Evolutionary conservation across 257 asterid species (phyloP), one percentile per base, ranked within the genome.

Genomic region (Lithospermum erythrorhizon): DNA sequence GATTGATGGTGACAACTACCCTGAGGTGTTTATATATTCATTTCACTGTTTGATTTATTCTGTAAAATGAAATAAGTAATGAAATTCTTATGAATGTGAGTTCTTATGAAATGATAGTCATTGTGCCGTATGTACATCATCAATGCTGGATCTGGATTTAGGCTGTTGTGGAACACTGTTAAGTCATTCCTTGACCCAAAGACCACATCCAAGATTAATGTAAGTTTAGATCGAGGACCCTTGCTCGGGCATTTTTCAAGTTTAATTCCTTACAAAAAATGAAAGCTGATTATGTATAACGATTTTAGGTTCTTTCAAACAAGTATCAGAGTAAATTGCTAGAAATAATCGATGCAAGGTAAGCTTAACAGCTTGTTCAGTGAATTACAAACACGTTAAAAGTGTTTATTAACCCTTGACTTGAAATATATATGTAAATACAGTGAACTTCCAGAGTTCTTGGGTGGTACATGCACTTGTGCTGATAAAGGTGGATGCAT

Each of bases 111-210:
- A 14, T 52, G 65, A 30, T 76, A 87, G 95, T 79, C 87, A 11
- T 75, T 87, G 54, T 78, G 70, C 70, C 94, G 87, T 55, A 87
- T 87, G 95, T 87, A 65, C 70, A 87, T 87, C 61, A 82, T 87
- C 82, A 84, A 87, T 19, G 95, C 94, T 15, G 95, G 95, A 27
- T 84, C 94, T 4, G 95, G 95, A 53, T 87, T 84, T 67, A 82
- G 95, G 81, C 88, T 87, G 68, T 66, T 84, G 75, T 87, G 95
- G 95, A 87, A 80, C 82, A 84, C 94, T 0, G 83, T 87, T 48
- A 87, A 87, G 81, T 82, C 94, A 18, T 87, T 87, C 71, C 94
- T 87, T 53, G 94, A 87, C 69, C 94, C 95, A 6, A 87, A 87
- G 69, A 87, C 94, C 74, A 84, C 95, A 52, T 74, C 89, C 55